phyloP scores from a whole-genome alignment of 2,329 filamentous ascomycete species.

The Neospermospora avenae region DNA sequence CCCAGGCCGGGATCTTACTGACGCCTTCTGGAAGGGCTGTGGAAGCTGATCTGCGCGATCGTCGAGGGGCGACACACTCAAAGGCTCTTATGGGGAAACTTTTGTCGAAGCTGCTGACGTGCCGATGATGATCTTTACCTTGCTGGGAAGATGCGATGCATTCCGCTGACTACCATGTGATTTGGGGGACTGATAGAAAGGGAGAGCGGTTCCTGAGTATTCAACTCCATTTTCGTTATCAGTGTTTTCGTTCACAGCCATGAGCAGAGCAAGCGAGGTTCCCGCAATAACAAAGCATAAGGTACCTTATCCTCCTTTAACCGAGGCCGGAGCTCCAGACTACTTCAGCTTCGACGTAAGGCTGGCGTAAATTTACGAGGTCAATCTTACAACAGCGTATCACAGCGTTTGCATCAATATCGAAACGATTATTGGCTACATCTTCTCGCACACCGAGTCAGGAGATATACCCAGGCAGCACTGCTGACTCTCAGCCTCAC shows the following conservation, averaged over 20 bases:
- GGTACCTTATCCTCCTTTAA: neutral
- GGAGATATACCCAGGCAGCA: neutral
- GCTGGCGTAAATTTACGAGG: neutral
- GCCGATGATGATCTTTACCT: neutral
- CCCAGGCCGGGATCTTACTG: neutral
- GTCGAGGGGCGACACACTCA: neutral
- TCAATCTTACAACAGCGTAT: neutral
- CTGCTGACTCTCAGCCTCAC: neutral
- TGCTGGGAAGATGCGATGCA: neutral
- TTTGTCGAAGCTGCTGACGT: neutral
- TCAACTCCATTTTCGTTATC: neutral
- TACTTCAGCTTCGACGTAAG: neutral
- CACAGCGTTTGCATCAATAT: neutral
- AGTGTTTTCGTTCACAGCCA: neutral
- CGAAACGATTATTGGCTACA: neutral
- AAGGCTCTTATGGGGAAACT: neutral
- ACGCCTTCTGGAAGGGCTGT: conserved; percentile 1
- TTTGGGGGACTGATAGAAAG: neutral
- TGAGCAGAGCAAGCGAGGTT: neutral
- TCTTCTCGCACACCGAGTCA: neutral
- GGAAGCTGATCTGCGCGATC: neutral
- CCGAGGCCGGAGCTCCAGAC: neutral
- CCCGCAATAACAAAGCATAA: neutral
- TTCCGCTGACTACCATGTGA: neutral
- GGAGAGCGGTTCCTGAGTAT: neutral